A percentile compares a stretch with the other conserved stretches of the same genome.
These are phyloP conservation scores for Colletotrichum truncatum DNA, from an alignment of 2,329 filamentous ascomycete species.

Conservation along the genomic window DNA sequence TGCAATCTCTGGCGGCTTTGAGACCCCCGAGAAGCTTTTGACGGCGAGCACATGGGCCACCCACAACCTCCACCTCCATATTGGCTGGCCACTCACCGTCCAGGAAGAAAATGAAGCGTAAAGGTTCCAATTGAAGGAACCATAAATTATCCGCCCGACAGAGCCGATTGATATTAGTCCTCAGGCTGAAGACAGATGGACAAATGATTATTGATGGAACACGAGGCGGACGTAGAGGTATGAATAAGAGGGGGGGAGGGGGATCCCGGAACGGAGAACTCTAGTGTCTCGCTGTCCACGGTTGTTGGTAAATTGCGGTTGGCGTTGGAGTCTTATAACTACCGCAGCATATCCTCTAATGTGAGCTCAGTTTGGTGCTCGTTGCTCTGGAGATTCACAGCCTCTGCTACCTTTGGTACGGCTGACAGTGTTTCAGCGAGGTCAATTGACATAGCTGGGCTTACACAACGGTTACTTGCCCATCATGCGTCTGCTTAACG, in stretches of 20 bases:
- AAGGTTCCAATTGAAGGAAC: constrained; percentile 15
- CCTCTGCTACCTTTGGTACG: neutral
- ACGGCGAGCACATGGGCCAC: neutral
- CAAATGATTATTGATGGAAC: neutral
- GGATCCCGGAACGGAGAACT: constrained; percentile 8
- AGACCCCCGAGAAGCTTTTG: neutral
- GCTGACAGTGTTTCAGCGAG: neutral
- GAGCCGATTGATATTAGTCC: neutral
- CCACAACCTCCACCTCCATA: neutral
- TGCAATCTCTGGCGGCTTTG: constrained; percentile 10
- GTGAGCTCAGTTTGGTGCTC: neutral
- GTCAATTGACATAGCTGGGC: neutral
- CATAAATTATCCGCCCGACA: constrained; percentile 9
- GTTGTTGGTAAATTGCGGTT: neutral
- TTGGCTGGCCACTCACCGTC: neutral
- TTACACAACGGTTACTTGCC: neutral
- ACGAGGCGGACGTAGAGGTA: neutral
- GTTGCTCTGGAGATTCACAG: neutral
- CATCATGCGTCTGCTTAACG: constrained; percentile 20
- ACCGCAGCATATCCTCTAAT: neutral
- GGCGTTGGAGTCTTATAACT: neutral
- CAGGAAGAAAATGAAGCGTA: neutral
- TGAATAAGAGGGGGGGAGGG: neutral
- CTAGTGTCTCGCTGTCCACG: neutral
- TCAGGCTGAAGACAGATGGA: constrained; percentile 1